Conservation (phyloP, 2,329 filamentous ascomycete genomes). For the Talaromyces amestolkiae region DNA sequence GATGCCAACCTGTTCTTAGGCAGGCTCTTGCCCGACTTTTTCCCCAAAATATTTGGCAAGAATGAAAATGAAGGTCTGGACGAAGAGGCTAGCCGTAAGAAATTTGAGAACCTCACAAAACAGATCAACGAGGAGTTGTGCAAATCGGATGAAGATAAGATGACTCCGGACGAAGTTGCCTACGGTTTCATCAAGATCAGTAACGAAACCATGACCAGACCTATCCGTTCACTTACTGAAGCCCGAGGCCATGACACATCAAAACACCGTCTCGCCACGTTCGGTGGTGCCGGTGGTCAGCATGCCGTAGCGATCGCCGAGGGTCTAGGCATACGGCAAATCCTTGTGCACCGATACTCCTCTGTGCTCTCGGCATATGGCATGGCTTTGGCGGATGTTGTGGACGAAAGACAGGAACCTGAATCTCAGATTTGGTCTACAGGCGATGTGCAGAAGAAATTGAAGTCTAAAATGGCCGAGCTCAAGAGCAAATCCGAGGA, state of each 20-base stretch:
- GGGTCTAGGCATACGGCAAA: slow-evolving; percentile 75
- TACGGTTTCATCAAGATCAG: slow-evolving; percentile 87
- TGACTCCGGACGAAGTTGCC: slow-evolving; percentile 79
- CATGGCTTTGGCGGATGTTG: slow-evolving; percentile 86
- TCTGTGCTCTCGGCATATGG: slow-evolving; percentile 88
- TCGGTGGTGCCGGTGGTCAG: slow-evolving; percentile 86
- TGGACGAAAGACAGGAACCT: slow-evolving; percentile 76
- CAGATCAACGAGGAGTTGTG: slow-evolving; percentile 75
- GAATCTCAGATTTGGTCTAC: slow-evolving; percentile 61
- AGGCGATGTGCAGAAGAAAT: slow-evolving; percentile 57
- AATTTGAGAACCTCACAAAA: slow-evolving; percentile 72
- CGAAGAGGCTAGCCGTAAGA: slow-evolving; percentile 67
- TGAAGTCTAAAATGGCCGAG: slow-evolving; percentile 72
- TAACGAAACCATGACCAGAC: slow-evolving; percentile 78
- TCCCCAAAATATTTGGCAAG: slow-evolving; percentile 92
- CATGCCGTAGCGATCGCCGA: slow-evolving; percentile 89
- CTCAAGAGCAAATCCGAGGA: slow-evolving; percentile 71
- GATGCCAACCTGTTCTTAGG: slow-evolving; percentile 89
- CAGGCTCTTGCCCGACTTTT: slow-evolving; percentile 83
- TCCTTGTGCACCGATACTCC: slow-evolving; percentile 81
- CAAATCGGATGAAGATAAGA: slow-evolving; percentile 48
- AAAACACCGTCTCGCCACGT: slow-evolving; percentile 79
- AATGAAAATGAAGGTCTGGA: slow-evolving; percentile 83
- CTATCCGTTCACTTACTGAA: slow-evolving; percentile 49
- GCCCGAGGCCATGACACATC: slow-evolving; percentile 86